Base-by-base conservation (phyloP, 371 early-diverging fungal species). In the Rhizopus arrhizus region DNA sequence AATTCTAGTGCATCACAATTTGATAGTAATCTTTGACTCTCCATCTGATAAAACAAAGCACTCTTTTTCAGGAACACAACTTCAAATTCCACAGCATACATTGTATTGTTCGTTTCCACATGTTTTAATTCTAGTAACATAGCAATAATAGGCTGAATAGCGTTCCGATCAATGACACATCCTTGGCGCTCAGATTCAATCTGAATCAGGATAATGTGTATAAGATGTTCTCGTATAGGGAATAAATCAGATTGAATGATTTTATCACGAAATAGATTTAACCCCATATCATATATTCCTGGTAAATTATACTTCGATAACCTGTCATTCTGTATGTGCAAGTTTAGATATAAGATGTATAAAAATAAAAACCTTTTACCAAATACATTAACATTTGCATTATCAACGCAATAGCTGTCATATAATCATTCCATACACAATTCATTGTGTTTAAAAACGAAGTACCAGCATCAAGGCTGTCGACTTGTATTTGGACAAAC, bases 371-470 rank as follows among this genome's bases (percentile, higher is more conserved):
- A 22, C 22, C 22, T 22, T 22, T 66, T 77, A 91, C 93, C 85
- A 96, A 78, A 64, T 96, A 96, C 74, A 89, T 82, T 5, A 96
- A 80, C 50, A 95, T 86, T 62, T 92, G 92, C 53, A 88, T 77
- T 52, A 95, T 91, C 88, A 95, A 87, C 15, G 81, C 69, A 82
- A 94, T 85, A 13, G 91, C 89, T 0, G 89, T 88, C 12, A 85
- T 86, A 68, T 91, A 94, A 64, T 95, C 89, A 59, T 89, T 87
- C 96, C 96, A 96, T 16, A 94, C 77, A 42, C 64, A 62, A 34
- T 85, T 83, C 5, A 96, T 74, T 4, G 80, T 80, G 42, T 85
- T 83, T 49, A 95, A 69, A 61, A 93, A 90, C 16, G 77, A 78
- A 8, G 80, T 78, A 8, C 86, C 89, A 43, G 81, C 80, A 51